Evolutionary conservation across 139 green algal genomes (phyloP), one percentile per base, ranked within the genome.

Genomic region (Trebouxia sp.): DNA sequence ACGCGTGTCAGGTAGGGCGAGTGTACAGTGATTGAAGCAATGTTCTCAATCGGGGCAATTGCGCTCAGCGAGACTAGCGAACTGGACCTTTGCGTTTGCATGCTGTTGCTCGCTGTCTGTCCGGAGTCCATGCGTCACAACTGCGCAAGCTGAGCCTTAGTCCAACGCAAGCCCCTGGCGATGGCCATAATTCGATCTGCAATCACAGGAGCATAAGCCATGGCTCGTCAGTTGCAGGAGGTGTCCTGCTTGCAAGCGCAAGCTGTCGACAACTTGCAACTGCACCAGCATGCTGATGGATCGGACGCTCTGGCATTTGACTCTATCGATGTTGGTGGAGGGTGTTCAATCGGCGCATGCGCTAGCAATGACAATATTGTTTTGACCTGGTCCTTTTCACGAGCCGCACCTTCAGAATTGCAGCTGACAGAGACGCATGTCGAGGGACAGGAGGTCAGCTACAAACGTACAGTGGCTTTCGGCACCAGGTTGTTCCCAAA

Each of bases 361-460:
- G 5, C 32, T 28, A 24, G 12, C 0, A 14, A 24, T 10, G 4
- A 2, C 3, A 5, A 72, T 1, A 45, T 14, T n/a, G 37, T 72
- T 22, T 45, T 72, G 15, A 72, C 32, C 35, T 72, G 62, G 62
- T n/a, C 62, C 3, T 26, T 45, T 26, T 43, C 32, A n/a, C 15
- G 11, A 6, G 15, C 12, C 5, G 62, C 42, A 15, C 62, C 62
- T 22, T 15, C 35, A 6, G 15, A 72, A 8, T 35, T 72, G 32
- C 62, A 45, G 32, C 62, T 72, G 32, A 72, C 62, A 8, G 62
- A 72, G 62, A 72, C 62, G 5, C 35, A 72, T 45, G 30, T 72
- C 35, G 32, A 72, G 3, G 62, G 62, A 8, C 32, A 72, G 28
- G 32, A 35, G 14, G 37, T 32, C 62, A 45, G 35, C 62, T 72